Percentiles rank a stretch among this genome's conserved stretches.
phyloP scores from a whole-genome alignment of 805 yeast species.

The Clavispora asparagi region DNA sequence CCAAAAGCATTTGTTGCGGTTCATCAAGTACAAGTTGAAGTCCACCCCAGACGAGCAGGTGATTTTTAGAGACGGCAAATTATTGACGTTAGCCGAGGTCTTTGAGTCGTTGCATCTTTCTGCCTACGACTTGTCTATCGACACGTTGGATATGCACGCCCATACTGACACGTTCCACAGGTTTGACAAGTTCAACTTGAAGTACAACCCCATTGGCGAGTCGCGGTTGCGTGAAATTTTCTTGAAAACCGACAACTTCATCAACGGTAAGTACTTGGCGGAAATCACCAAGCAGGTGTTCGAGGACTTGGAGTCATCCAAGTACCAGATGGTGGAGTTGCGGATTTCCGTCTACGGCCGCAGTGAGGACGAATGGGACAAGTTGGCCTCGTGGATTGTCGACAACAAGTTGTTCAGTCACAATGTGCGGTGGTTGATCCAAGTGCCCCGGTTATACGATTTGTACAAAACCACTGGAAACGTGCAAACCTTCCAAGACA shows the following conservation, averaged over 20 bases:
- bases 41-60: constrained; percentile 84
- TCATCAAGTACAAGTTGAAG: constrained; percentile 90
- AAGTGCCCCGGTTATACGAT: constrained; percentile 90
- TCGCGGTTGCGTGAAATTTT: constrained; percentile 95
- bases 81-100: constrained; percentile 81
- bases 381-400: constrained; percentile 89
- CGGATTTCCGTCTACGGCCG: constrained; percentile 94
- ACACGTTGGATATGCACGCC: constrained; percentile 98
- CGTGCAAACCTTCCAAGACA: constrained; percentile 68
- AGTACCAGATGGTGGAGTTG: constrained; percentile 96
- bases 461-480: constrained; percentile 74
- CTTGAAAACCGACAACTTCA: constrained; percentile 89
- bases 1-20: constrained; percentile 91
- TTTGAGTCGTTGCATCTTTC: constrained; percentile 85
- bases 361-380: constrained; percentile 88
- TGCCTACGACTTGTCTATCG: constrained; percentile 93
- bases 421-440: constrained; percentile 95
- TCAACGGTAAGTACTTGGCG: constrained; percentile 83
- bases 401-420: constrained; percentile 89
- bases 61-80: constrained; percentile 86
- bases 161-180: constrained; percentile 97
- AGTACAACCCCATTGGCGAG: constrained; percentile 97
- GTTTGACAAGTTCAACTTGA: constrained; percentile 94
- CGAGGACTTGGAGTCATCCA: constrained; percentile 89
- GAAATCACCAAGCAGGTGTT: constrained; percentile 92